A percentile compares a stretch with the other conserved stretches of the same genome.
Evolutionary conservation across 176 grass and related monocot species (phyloP).

Genomic region (Sorghum bicolor): DNA sequence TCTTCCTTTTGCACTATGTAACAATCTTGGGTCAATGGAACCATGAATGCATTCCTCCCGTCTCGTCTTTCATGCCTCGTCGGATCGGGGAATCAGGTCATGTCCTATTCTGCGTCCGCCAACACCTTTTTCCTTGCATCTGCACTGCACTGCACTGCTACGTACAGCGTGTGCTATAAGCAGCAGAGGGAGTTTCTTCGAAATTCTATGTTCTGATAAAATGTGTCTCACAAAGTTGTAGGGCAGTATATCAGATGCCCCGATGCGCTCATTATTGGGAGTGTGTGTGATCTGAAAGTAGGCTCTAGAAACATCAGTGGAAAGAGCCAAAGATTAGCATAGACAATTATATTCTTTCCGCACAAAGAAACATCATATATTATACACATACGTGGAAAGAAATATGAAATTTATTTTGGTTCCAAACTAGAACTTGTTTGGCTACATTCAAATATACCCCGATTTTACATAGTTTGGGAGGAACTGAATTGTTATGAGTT

Average conservation of each 20-base stretch:
- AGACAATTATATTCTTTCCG: background rate
- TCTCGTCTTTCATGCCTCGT: background rate
- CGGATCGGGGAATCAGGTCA: too few species aligned
- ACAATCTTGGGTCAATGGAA: too few species aligned
- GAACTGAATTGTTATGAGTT: background rate
- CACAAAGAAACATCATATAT: background rate
- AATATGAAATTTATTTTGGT: background rate
- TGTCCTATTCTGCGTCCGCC: too few species aligned
- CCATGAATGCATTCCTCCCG: background rate
- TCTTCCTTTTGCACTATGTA: too few species aligned
- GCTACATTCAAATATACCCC: too few species aligned
- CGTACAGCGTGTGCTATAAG: background rate
- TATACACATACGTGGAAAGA: background rate
- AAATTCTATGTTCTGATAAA: background rate
- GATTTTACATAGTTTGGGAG: background rate
- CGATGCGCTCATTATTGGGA: background rate
- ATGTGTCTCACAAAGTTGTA: background rate
- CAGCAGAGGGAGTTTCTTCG: background rate
- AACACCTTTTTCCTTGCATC: background rate
- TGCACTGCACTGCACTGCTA: background rate
- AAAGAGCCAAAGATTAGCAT: background rate
- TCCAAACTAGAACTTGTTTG: too few species aligned
- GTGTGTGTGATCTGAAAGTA: background rate
- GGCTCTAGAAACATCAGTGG: background rate
- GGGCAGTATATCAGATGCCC: background rate